Conservation (phyloP, 495 filamentous ascomycete genomes). For the Pseudomonodictys pantanalensis region DNA sequence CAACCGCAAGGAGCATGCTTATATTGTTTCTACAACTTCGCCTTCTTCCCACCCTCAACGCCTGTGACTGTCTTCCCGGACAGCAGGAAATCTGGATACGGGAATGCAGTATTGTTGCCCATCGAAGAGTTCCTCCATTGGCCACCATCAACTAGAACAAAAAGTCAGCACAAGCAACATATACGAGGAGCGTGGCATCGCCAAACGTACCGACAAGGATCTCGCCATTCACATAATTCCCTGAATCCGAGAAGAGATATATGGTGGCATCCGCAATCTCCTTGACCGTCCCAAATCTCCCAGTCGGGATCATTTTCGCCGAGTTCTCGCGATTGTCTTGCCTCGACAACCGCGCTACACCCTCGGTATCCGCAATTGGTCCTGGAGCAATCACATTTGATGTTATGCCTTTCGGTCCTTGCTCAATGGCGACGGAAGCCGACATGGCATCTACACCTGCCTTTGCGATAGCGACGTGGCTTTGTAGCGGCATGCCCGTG, state of each 20-base stretch:
- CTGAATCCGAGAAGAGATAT: slow-evolving; percentile 77
- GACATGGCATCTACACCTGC: slow-evolving; percentile 84
- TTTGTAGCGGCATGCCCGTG: slow-evolving; percentile 74
- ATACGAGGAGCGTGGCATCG: background rate
- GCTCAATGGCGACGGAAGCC: slow-evolving; percentile 72
- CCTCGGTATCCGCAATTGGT: slow-evolving; percentile 66
- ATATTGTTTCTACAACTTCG: slow-evolving; percentile 49
- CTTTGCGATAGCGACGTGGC: slow-evolving; percentile 86
- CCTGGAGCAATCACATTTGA: slow-evolving; percentile 85
- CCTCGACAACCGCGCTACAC: slow-evolving; percentile 42
- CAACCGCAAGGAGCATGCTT: background rate
- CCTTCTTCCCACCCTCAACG: slow-evolving; percentile 59
- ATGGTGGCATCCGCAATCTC: slow-evolving; percentile 94
- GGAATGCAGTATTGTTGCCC: slow-evolving; percentile 31
- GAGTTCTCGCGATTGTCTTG: slow-evolving; percentile 41
- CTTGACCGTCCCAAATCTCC: slow-evolving; percentile 71
- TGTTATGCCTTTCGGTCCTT: slow-evolving; percentile 83
- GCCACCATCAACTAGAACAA: slow-evolving; percentile 61
- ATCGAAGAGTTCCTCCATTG: slow-evolving; percentile 60
- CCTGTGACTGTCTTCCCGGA: slow-evolving; percentile 53
- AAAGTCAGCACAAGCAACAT: background rate
- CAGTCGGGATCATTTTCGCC: slow-evolving; percentile 57
- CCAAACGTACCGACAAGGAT: slow-evolving; percentile 58
- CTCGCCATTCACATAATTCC: slow-evolving; percentile 78
- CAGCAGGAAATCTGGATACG: slow-evolving; percentile 66